Evolutionary conservation across 768 basidiomycete species (phyloP).

Genomic region (Boletus reticulatus): DNA sequence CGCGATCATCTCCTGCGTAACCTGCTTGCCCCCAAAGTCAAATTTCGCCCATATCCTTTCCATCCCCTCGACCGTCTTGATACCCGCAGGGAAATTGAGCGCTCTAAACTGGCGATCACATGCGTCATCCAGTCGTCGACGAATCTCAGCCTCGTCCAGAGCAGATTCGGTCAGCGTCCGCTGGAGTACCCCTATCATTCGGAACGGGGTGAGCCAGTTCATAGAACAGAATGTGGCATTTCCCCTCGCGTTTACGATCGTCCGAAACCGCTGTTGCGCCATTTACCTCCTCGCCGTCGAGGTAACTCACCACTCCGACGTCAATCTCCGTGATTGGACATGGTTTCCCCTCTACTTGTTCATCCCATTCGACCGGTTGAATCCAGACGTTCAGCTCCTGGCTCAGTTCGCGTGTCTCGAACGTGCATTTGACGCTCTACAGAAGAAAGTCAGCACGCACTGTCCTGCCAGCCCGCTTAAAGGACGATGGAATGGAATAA

Average conservation of each 20-base stretch:
- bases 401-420: slow-evolving; percentile 50
- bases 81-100: slow-evolving; percentile 48
- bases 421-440: slow-evolving; percentile 57
- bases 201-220: not conserved
- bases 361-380: slow-evolving; percentile 52
- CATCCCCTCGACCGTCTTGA: slow-evolving; percentile 31
- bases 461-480: not conserved
- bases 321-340: slow-evolving; percentile 57
- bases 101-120: slow-evolving; percentile 46
- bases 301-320: slow-evolving; percentile 44
- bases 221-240: not conserved
- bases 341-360: slow-evolving; percentile 31
- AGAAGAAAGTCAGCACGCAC: not conserved
- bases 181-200: slow-evolving; percentile 53
- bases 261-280: slow-evolving; percentile 39
- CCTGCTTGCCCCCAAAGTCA: slow-evolving; percentile 24
- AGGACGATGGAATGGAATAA: not conserved
- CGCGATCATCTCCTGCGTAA: not conserved
- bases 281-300: slow-evolving; percentile 36
- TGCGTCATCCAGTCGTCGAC: slow-evolving; percentile 30
- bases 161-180: slow-evolving; percentile 51
- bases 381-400: slow-evolving; percentile 61
- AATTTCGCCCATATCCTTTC: slow-evolving; percentile 30
- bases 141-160: slow-evolving; percentile 35
- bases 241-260: slow-evolving; percentile 14